Evolutionary conservation across 495 filamentous ascomycete genomes (phyloP), one percentile per base, ranked within the genome.

Genomic region (Xylaria intraflava): DNA sequence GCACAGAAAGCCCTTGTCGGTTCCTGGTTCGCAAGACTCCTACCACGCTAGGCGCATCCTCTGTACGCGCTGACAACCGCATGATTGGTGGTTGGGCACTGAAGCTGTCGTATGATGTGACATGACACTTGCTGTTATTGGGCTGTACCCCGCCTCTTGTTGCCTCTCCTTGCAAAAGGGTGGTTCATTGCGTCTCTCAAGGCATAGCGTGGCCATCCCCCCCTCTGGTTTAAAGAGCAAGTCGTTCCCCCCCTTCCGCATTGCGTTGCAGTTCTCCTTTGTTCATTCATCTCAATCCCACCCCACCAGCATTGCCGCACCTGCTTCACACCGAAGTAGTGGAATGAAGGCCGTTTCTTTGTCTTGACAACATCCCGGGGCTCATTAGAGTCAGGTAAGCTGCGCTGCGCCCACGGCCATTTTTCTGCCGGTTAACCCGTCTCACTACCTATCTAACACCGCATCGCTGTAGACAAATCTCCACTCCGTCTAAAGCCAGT

Each of bases 381-480:
- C 52, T 55, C 52, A 11, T 40, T 41, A 23, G 27, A 55, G 52
- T 49, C 52, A 47, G 44, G 52, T 55, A 49, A 14, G 52, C 1
- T 27, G 40, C 39, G 9, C 10, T 3, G 11, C 39, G 3, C 27
- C 30, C 22, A 20, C 39, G 3, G 19, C 30, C 22, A 20, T 31
- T 46, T 6, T 12, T 27, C n/a, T 33, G 27, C 43, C 9, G 19
- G 24, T 39, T 5, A 11, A 1, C 22, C 17, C 19, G 27, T 16
- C 0, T 17, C 33, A 14, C 22, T 6, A 22, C 36, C 17, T 22
- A 31, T 24, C 52, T 55, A 16, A 55, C 52, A 43, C 11, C 2
- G 6, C 20, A 2, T 27, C 6, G 9, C 19, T 24, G 24, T 16
- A 59, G 56, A 50, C 51, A n/a, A 55, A 59, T 51, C 51, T 46